These are phyloP conservation scores for Clausena lansium DNA, from an alignment of 345 rosid genomes.

Conservation along the genomic window DNA sequence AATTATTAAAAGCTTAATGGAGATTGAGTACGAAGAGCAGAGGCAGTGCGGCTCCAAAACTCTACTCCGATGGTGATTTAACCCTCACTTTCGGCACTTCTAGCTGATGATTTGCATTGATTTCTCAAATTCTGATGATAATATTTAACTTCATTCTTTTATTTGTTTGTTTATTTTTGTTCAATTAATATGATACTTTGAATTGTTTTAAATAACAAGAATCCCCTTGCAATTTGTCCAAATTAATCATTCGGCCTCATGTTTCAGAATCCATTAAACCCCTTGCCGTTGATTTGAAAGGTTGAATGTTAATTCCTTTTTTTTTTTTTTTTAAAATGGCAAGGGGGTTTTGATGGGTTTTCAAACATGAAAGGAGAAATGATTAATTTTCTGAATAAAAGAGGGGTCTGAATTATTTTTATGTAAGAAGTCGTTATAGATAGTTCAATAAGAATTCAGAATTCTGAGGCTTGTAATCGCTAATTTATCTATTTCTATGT, in stretches of 20 bases:
- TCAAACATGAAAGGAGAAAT: no score
- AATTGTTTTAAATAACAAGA: no score
- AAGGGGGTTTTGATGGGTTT: not conserved
- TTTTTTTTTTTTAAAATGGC: not conserved
- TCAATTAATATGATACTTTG: no score
- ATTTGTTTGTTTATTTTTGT: no score
- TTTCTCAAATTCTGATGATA: no score
- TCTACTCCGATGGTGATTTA: conserved; percentile 4
- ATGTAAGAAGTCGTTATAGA: not conserved
- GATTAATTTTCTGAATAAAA: not conserved
- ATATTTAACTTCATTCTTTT: no score
- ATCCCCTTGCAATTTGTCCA: not conserved
- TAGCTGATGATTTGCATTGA: no score
- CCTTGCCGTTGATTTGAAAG: not conserved
- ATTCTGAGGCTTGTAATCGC: not conserved
- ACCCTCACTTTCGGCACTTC: not conserved
- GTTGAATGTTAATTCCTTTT: no score
- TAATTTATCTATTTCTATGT: not conserved
- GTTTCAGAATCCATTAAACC: not conserved
- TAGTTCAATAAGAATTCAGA: not conserved
- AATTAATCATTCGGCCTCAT: not conserved
- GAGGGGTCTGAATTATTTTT: no score
- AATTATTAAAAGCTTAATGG: conserved; percentile 50
- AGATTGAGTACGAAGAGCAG: conserved; percentile 43
- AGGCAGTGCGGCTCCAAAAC: not conserved